Evolutionary conservation across 345 rosid genomes (phyloP).

Genomic region (Citrus unshiu): DNA sequence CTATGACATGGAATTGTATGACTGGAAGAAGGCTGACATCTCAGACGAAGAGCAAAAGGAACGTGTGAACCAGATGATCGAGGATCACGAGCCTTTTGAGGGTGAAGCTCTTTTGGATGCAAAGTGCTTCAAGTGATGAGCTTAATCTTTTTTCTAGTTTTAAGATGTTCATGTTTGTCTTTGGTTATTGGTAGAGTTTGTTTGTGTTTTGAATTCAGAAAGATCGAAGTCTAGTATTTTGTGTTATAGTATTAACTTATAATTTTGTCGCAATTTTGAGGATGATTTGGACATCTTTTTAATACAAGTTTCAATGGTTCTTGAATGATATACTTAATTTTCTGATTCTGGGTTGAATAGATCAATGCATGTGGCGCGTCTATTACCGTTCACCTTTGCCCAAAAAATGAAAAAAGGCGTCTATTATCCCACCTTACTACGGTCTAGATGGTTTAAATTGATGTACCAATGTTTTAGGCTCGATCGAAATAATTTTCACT

Average conservation of each 20-base stretch:
- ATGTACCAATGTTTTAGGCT: no score
- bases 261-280: neutral
- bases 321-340: neutral
- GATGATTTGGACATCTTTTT: neutral
- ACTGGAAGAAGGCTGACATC: slow-evolving; percentile 87
- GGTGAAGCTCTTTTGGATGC: slow-evolving; percentile 94
- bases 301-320: neutral
- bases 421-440: no score
- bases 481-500: no score
- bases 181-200: slow-evolving; percentile 10
- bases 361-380: no score
- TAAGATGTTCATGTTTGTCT: neutral
- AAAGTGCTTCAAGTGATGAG: slow-evolving; percentile 86
- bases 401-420: no score
- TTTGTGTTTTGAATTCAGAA: slow-evolving; percentile 4
- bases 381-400: no score
- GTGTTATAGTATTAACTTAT: neutral
- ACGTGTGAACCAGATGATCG: slow-evolving; percentile 93
- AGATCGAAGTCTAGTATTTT: neutral
- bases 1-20: slow-evolving; percentile 96
- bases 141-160: neutral
- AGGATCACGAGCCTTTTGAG: slow-evolving; percentile 89
- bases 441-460: no score
- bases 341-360: neutral
- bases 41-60: slow-evolving; percentile 86